Base-by-base conservation (phyloP, 1,284 basidiomycete genomes). In the Cryptococcus depauperatus region DNA sequence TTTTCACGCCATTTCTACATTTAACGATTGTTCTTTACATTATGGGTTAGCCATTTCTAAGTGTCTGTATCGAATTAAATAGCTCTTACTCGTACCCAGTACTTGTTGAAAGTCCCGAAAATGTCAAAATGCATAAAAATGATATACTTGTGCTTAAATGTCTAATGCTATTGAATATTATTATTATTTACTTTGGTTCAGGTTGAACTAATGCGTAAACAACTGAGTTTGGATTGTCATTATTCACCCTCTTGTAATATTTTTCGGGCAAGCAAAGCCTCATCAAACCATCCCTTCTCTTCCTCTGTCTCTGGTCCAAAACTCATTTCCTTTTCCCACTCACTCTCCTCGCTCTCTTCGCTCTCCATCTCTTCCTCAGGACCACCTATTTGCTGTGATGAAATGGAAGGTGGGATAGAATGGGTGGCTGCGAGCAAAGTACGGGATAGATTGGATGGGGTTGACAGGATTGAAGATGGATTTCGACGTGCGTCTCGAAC, bases 321-420 rank as follows among this genome's bases (percentile, higher is more conserved):
- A 3, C 21, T 43, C 48, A 54, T 43, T 32, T 54, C 52, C 38
- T 48, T 46, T 41, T 54, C 52, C 49, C 49, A 48, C 18, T 51
- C 52, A 33, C 48, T 47, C 23, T 41, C 48, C 23, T 43, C 33
- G 18, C 42, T 35, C 21, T 48, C 48, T 13, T 44, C 44, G n/a
- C 47, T 48, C 8, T 40, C 47, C 3, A 41, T 45, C 23, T 39
- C 37, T 11, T 45, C 46, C 5, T 22, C 42, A 22, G 21, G 19
- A 22, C 13, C 35, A 21, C 35, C 35, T 7, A 14, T 10, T 9
- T 18, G 21, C 9, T 16, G 18, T 6, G 35, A 16, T 4, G 10
- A 13, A 21, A 9, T 10, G 35, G 35, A 19, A 10, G 35, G 14
- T 9, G 35, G 18, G 35, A 37, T 22, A 37, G 35, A 19, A 13